phyloP scores from a whole-genome alignment of 805 yeast genomes.

The Yarrowia sp. region DNA sequence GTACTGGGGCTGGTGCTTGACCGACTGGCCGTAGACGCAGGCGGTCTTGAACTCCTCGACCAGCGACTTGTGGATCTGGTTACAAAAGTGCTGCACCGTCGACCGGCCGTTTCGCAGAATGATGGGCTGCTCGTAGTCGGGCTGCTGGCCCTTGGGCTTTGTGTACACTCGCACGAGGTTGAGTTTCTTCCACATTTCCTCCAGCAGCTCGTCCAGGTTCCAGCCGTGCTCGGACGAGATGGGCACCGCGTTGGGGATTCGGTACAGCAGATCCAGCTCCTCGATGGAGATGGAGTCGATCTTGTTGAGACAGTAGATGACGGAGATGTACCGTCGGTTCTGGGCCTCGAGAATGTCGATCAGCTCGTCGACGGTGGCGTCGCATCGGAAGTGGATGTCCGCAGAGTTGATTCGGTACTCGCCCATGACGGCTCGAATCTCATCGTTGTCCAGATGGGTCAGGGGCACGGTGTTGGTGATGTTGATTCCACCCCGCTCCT shows the following conservation, averaged over 20 bases:
- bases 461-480: conserved; percentile 93
- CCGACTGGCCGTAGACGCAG: conserved; percentile 87
- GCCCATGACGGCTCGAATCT: conserved; percentile 92
- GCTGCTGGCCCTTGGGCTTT: conserved; percentile 92
- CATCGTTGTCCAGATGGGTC: conserved; percentile 90
- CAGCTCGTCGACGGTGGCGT: conserved; percentile 95
- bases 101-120: conserved; percentile 83
- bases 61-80: conserved; percentile 90
- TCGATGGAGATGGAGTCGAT: conserved; percentile 94
- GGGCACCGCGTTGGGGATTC: conserved; percentile 97
- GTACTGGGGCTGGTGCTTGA: conserved; percentile 96
- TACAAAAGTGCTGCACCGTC: conserved; percentile 94
- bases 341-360: conserved; percentile 93
- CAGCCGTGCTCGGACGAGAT: conserved; percentile 95
- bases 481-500: conserved; percentile 94
- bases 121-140: conserved; percentile 95
- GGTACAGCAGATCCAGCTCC: conserved; percentile 86
- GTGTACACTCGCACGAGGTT: conserved; percentile 95
- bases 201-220: conserved; percentile 94
- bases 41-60: conserved; percentile 95
- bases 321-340: conserved; percentile 93
- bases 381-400: conserved; percentile 94
- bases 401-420: conserved; percentile 96
- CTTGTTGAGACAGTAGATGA: conserved; percentile 91
- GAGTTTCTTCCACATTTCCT: conserved; percentile 93